Base-by-base conservation (phyloP, 176 grass and related monocot genomes). In the Musa acuminata region DNA sequence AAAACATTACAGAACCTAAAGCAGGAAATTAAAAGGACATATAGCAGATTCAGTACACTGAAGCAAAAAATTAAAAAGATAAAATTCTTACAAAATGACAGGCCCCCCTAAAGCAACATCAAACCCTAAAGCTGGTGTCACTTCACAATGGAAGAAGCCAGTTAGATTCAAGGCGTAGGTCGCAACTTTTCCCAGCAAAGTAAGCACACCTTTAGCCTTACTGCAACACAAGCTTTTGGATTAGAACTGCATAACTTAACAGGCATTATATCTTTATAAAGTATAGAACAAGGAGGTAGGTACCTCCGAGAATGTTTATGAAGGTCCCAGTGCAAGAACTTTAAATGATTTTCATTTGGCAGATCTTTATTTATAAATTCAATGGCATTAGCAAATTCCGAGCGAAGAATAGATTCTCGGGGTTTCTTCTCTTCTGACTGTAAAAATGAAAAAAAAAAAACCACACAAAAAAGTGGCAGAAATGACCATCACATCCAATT, bases 321-420 rank as follows among this genome's bases (percentile, higher is more conserved):
- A 78, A 98, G 89, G 87, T 98, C 94, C 90, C 90, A 98, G 69
- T 98, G 94, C 73, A 98, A 81, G 80, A 89, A 98, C 75, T 71
- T 89, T 25, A 98, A 77, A 75, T 77, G 87, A 84, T 85, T 81
- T 78, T 93, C 83, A 54, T 82, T 82, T 55, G 81, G 53, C 54
- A 89, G 73, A 64, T 26, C 78, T 75, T 84, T 80, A 62, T 98
- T 98, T 89, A 98, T 80, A 59, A 72, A 62, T 73, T 81, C 75
- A 79, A 98, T 91, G 20, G 88, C 87, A 75, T 79, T 89, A 74
- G 86, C 86, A 83, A 93, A 98, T 86, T 91, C 90, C 52, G 26
- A 76, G 48, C 86, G 82, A 71, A 98, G 94, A 76, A 98, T 81
- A 81, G 90, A 93, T 65, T 98, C 94, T 71, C 94, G 86, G 55